Evolutionary conservation across 2,329 filamentous ascomycete species (phyloP).

Genomic region (Tolypocladium tropicale): DNA sequence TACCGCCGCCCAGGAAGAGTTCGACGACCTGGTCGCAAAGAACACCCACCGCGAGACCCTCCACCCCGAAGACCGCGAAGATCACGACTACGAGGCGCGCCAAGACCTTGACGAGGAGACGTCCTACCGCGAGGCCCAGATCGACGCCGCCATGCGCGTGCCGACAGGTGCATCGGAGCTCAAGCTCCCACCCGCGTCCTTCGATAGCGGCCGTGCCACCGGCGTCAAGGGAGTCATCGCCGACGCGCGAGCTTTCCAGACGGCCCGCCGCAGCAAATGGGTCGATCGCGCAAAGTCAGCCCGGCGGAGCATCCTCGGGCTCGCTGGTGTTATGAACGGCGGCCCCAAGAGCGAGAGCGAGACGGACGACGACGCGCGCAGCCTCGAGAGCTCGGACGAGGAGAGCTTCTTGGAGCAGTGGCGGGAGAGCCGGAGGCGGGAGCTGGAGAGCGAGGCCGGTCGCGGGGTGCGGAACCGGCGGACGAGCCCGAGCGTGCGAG

Average conservation of each 20-base stretch:
- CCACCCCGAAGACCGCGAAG: conserved; percentile 51
- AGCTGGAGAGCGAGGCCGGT: conserved; percentile 57
- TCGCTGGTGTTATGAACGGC: conserved; percentile 19
- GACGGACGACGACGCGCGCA: conserved; percentile 31
- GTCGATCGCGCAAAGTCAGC: conserved; percentile 40
- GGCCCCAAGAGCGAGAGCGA: conserved; percentile 31
- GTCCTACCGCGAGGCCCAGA: conserved; percentile 38
- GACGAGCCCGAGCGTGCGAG: conserved; percentile 64
- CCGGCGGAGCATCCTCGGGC: conserved; percentile 44
- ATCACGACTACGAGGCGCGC: conserved; percentile 36
- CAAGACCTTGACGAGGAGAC: conserved; percentile 50
- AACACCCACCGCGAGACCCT: conserved; percentile 33
- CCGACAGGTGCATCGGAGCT: conserved; percentile 41
- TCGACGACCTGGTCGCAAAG: conserved; percentile 50
- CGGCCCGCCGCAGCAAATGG: conserved; percentile 49
- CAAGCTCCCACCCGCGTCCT: conserved; percentile 50
- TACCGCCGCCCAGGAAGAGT: conserved; percentile 57
- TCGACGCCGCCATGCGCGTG: conserved; percentile 57
- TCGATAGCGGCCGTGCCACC: conserved; percentile 61
- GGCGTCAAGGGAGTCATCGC: conserved; percentile 83
- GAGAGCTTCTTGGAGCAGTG: conserved; percentile 76
- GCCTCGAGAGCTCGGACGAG: conserved; percentile 54
- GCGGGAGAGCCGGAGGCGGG: conserved; percentile 68
- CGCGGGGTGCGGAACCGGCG: conserved; percentile 50
- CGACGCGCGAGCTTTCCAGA: conserved; percentile 68